A percentile compares a stretch with the other conserved stretches of the same genome.
Conservation (phyloP, 2,329 filamentous ascomycete species). For the Aspergillus costaricaensis region DNA sequence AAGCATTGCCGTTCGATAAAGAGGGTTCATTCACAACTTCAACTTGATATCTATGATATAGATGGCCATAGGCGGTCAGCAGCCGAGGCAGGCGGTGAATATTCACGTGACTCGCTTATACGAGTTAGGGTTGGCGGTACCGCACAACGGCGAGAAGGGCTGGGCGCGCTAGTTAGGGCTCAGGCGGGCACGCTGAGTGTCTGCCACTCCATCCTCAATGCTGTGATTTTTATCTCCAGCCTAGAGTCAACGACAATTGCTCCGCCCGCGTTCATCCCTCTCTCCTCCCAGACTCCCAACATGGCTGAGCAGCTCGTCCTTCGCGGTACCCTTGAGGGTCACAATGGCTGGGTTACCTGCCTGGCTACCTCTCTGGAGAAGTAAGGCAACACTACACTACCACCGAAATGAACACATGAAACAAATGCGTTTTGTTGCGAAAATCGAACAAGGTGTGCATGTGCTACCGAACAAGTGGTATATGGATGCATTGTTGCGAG, state of each 20-base stretch:
- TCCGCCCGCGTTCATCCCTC: constrained; percentile 42
- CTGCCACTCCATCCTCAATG: constrained; percentile 39
- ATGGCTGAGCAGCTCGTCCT: constrained; percentile 96
- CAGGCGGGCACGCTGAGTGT: constrained; percentile 20
- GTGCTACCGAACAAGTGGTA: background rate
- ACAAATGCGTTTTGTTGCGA: background rate
- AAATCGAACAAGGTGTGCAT: constrained; percentile 16
- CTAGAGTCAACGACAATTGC: constrained; percentile 44
- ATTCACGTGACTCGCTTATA: constrained; percentile 40
- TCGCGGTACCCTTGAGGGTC: constrained; percentile 96
- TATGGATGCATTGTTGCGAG: constrained; percentile 6
- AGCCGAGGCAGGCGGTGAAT: background rate
- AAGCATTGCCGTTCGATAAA: too few relatives aligned
- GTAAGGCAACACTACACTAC: constrained; percentile 56
- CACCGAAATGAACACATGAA: constrained; percentile 8
- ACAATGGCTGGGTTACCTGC: constrained; percentile 99
- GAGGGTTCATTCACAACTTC: too few relatives aligned
- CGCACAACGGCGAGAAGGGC: constrained; percentile 25
- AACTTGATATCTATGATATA: too few relatives aligned
- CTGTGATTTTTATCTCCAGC: constrained; percentile 41
- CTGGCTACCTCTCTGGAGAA: constrained; percentile 99
- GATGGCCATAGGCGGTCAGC: too few relatives aligned
- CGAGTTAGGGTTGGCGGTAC: constrained; percentile 25
- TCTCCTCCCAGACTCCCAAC: constrained; percentile 44
- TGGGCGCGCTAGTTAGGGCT: constrained; percentile 28